Conservation (phyloP, 1,139 yeast genomes). For the Yamadazyma conglobata region DNA sequence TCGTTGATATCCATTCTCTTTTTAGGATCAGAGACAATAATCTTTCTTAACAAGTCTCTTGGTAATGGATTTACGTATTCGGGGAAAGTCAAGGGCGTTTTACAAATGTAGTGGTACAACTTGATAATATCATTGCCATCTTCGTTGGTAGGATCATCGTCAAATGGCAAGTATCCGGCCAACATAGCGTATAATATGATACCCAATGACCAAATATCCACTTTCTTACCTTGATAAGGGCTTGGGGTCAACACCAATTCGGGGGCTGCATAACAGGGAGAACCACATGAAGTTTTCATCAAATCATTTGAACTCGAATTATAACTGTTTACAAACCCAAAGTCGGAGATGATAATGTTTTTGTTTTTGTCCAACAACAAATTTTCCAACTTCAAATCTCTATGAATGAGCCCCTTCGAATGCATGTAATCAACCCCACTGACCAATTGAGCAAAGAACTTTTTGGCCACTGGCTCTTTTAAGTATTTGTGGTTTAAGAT, state of each 20-base stretch:
- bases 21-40: constrained; percentile 83
- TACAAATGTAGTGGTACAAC: constrained; percentile 85
- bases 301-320: constrained; percentile 57
- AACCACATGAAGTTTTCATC: constrained; percentile 96
- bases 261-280: constrained; percentile 98
- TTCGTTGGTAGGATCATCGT: constrained; percentile 95
- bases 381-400: constrained; percentile 75
- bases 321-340: constrained; percentile 91
- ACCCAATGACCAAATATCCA: constrained; percentile 97
- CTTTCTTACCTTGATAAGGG: constrained; percentile 91
- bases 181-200: constrained; percentile 94
- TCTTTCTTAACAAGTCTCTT: constrained; percentile 81
- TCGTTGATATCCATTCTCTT: constrained; percentile 66
- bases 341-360: constrained; percentile 76
- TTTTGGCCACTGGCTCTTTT: constrained; percentile 82
- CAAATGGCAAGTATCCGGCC: constrained; percentile 96
- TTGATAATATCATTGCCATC: constrained; percentile 93
- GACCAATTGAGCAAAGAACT: constrained; percentile 86
- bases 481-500: constrained; percentile 82
- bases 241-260: constrained; percentile 85
- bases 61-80: constrained; percentile 91
- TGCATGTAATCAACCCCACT: constrained; percentile 93
- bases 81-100: constrained; percentile 90
- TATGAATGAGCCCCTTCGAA: constrained; percentile 75
- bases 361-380: constrained; percentile 73